Base-by-base conservation (phyloP, 768 basidiomycete genomes). In the Sporobolomyces roseus region DNA sequence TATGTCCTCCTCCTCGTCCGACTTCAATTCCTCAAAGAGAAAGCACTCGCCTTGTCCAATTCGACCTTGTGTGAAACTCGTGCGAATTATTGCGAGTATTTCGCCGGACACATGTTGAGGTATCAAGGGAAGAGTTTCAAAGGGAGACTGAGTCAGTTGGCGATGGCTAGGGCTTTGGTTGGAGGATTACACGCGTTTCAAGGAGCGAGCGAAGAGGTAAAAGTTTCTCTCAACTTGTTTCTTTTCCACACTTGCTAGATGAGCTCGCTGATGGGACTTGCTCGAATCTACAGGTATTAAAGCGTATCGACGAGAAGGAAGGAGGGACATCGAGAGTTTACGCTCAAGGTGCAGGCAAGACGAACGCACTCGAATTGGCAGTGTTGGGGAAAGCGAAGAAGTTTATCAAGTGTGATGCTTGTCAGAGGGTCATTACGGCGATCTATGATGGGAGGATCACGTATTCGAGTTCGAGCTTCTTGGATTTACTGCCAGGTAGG, bases 371-470 rank as follows among this genome's bases (percentile, higher is more conserved):
- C 46, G 69, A 70, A 35, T 53, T 74, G 1, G 68, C 73, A 23
- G 65, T 74, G 50, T 56, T 71, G 7, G 65, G 69, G 16, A 66
- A 63, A 49, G 61, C 67, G 32, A 60, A 61, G 41, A 41, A 30
- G 21, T 80, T 81, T 71, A 81, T 81, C 66, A 72, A 79, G 45
- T 76, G 75, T 66, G 63, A 65, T 54, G 60, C 63, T 25, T 65
- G 65, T 14, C 72, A 73, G 52, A 16, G 45, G 1, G 68, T 70
- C 41, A 68, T 73, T 62, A 45, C 52, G 56, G 79, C 78, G 4
- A 79, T 80, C 32, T 80, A 77, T 76, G 75, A 78, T 21, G 79
- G 79, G n/a, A 61, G 73, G 58, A 77, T 80, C 72, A 78, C 79
- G 25, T 80, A 80, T 56, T 77, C 78, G 32, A 79, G 80, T 27